phyloP scores from a whole-genome alignment of 306 rosid species.

The Astragalus glycyphyllos region DNA sequence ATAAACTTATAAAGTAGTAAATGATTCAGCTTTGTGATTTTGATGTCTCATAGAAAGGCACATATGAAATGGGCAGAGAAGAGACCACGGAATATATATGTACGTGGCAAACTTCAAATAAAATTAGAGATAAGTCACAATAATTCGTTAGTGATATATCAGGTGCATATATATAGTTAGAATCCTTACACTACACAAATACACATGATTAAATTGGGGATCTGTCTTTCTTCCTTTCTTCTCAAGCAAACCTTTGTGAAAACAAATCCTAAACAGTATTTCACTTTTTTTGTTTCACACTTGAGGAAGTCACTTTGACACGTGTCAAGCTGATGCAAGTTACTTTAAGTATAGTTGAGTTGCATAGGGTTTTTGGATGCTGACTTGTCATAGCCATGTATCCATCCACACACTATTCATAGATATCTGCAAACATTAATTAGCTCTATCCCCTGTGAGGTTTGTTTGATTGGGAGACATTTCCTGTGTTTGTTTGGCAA shows the following conservation, averaged over 20 bases:
- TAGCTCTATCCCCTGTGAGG: constrained; percentile 20
- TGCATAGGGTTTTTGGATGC: constrained; percentile 33
- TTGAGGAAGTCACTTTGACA: constrained; percentile 8
- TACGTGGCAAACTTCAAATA: constrained; percentile 21
- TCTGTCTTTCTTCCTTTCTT: constrained; percentile 1
- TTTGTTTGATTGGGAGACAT: constrained; percentile 33
- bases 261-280: background rate
- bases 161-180: background rate
- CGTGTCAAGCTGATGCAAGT: constrained; percentile 35
- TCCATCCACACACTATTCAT: constrained; percentile 26
- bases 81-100: background rate
- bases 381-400: constrained; percentile 50
- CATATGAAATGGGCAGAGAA: constrained; percentile 23
- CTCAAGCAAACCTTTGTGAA: constrained; percentile 15
- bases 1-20: background rate
- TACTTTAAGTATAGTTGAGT: constrained; percentile 16
- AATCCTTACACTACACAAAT: too few relatives aligned
- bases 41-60: constrained; percentile 29
- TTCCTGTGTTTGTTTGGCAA: constrained; percentile 26
- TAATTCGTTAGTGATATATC: background rate
- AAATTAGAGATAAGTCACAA: constrained; percentile 10
- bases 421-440: constrained; percentile 36
- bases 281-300: background rate
- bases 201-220: background rate
- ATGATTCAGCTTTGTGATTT: constrained; percentile 1